Conservation (phyloP, 2,329 filamentous ascomycete genomes). For the Fusarium anguioides region DNA sequence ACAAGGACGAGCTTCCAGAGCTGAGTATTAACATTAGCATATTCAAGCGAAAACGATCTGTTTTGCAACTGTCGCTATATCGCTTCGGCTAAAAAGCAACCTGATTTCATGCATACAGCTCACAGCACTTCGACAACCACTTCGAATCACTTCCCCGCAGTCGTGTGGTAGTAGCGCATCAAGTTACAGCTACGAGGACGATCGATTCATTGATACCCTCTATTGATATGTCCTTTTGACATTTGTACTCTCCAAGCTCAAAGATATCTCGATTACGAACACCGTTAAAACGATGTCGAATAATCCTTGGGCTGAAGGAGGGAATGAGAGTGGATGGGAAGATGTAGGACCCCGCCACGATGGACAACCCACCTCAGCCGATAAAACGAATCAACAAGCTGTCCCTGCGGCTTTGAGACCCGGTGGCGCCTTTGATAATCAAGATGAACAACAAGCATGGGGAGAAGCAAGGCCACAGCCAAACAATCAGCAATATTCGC, state of each 20-base stretch:
- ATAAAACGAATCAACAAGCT: slow-evolving; percentile 14
- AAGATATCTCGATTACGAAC: slow-evolving; percentile 8
- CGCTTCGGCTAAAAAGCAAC: background rate
- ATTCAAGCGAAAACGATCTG: background rate
- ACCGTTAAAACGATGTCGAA: slow-evolving; percentile 28
- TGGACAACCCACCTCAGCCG: slow-evolving; percentile 3
- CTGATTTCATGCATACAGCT: slow-evolving; percentile 18
- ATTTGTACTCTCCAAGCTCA: background rate
- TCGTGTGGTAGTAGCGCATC: slow-evolving; percentile 22
- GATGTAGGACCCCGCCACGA: slow-evolving; percentile 36
- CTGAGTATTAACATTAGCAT: slow-evolving; percentile 2
- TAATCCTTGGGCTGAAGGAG: slow-evolving; percentile 43
- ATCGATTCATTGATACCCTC: background rate
- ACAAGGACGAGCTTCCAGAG: slow-evolving; percentile 12
- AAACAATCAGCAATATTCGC: background rate
- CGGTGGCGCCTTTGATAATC: slow-evolving; percentile 40
- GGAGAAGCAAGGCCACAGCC: slow-evolving; percentile 42
- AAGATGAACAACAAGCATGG: slow-evolving; percentile 50
- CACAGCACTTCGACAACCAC: slow-evolving; percentile 10
- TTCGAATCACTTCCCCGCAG: slow-evolving; percentile 33
- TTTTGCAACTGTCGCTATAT: background rate
- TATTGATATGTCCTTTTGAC: slow-evolving; percentile 30
- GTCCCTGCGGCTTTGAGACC: slow-evolving; percentile 51
- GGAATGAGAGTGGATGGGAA: slow-evolving; percentile 40
- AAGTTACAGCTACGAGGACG: slow-evolving; percentile 11